Evolutionary conservation across 148 eudicot species (phyloP).

Genomic region (Fallopia convolvulus): DNA sequence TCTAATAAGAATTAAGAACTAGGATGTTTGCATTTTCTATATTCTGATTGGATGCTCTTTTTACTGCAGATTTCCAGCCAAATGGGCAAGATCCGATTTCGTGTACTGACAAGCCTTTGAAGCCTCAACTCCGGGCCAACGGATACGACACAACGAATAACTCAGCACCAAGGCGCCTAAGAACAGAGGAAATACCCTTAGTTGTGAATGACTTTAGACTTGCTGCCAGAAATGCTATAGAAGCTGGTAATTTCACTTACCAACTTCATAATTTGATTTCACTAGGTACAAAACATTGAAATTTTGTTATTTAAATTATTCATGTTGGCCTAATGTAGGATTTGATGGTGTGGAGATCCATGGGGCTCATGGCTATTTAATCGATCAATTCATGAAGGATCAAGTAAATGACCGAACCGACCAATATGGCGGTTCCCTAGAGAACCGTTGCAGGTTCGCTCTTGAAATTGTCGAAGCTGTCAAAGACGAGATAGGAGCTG

Average conservation of each 20-base stretch:
- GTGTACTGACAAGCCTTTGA: constrained; percentile 27
- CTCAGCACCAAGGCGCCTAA: constrained; percentile 33
- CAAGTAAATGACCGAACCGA: constrained; percentile 42
- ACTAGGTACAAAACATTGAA: no score
- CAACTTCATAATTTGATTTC: no score
- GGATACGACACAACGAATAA: constrained; percentile 20
- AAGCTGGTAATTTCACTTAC: no score
- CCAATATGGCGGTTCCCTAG: constrained; percentile 41
- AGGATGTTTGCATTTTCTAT: no score
- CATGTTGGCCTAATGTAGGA: constrained; percentile 39
- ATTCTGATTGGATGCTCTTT: neutral
- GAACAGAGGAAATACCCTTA: constrained; percentile 28
- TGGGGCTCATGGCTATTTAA: constrained; percentile 42
- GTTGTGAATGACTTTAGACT: constrained; percentile 22
- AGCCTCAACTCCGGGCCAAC: constrained; percentile 26
- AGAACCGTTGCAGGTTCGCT: constrained; percentile 46
- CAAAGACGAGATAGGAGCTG: constrained; percentile 31
- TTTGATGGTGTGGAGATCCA: constrained; percentile 44
- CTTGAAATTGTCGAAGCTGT: constrained; percentile 40
- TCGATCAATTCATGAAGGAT: constrained; percentile 43
- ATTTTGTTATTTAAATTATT: constrained; percentile 19
- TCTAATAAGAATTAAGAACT: constrained; percentile 7
- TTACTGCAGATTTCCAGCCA: constrained; percentile 28
- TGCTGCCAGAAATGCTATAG: no score
- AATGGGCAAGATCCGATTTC: constrained; percentile 40